Conservation (phyloP, 352 stramenopile species). For the Blastocystis sp. region DNA sequence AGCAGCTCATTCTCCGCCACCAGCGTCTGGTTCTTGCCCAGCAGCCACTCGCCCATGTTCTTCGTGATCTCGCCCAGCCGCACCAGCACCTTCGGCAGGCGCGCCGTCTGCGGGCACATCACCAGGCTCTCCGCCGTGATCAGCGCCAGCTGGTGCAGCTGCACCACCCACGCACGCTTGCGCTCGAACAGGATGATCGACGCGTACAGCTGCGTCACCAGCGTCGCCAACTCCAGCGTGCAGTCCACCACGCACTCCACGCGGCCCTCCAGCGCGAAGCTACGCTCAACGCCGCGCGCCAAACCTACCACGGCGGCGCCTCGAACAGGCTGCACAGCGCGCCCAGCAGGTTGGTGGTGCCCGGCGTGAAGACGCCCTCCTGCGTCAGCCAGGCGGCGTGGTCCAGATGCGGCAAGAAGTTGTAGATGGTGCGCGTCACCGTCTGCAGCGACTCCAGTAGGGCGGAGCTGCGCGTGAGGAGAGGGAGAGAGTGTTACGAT, state of each 20-base stretch:
- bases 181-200: not conserved
- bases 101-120: not conserved
- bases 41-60: not conserved
- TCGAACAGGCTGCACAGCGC: conserved; percentile 29
- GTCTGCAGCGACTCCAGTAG: conserved; percentile 1
- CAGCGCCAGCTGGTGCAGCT: conserved; percentile 34
- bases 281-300: not conserved
- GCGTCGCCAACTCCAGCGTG: conserved; percentile 6
- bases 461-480: not conserved
- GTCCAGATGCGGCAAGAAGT: conserved; percentile 35
- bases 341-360: not conserved
- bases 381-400: conserved; percentile 18
- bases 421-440: conserved; percentile 24
- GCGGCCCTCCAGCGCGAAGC: conserved; percentile 15
- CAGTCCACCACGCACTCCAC: conserved; percentile 42
- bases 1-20: not conserved
- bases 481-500: not conserved
- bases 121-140: conserved; percentile 12
- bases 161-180: conserved; percentile 5
- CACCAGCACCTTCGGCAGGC: not conserved
- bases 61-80: not conserved
- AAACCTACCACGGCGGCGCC: not conserved
- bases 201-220: conserved; percentile 17
- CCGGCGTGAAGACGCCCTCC: not conserved
- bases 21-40: not conserved